These are phyloP conservation scores for Phoma sp. DNA, from an alignment of 2,329 filamentous ascomycete species.

Conservation along the genomic window DNA sequence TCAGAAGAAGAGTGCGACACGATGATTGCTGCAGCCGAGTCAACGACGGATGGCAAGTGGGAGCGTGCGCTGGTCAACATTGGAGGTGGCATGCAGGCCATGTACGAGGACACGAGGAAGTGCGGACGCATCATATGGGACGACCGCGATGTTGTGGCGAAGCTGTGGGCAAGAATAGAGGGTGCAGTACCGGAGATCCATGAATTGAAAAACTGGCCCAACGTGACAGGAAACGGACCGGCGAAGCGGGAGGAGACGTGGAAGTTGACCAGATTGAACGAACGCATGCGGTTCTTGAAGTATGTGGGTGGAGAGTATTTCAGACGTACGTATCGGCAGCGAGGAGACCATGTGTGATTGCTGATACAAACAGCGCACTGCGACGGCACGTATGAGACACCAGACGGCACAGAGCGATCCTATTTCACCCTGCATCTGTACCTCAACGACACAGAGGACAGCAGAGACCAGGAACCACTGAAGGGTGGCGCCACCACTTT, in stretches of 20 bases:
- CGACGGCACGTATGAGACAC: constrained; percentile 68
- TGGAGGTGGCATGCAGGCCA: constrained; percentile 65
- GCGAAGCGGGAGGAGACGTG: constrained; percentile 53
- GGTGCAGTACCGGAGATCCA: constrained; percentile 57
- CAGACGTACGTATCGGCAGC: constrained; percentile 47
- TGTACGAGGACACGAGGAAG: constrained; percentile 66
- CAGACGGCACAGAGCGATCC: constrained; percentile 58
- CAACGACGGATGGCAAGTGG: constrained; percentile 59
- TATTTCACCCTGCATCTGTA: constrained; percentile 65
- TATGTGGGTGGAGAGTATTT: constrained; percentile 79
- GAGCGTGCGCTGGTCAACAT: constrained; percentile 71
- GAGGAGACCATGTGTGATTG: background rate
- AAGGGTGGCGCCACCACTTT: constrained; percentile 64
- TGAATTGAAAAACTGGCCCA: constrained; percentile 44
- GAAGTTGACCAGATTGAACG: constrained; percentile 64
- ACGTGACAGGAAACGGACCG: constrained; percentile 56
- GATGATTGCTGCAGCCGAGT: constrained; percentile 40
- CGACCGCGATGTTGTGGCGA: constrained; percentile 64
- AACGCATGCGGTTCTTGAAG: constrained; percentile 76
- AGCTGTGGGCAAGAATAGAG: constrained; percentile 66
- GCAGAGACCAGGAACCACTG: constrained; percentile 45
- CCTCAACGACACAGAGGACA: constrained; percentile 53
- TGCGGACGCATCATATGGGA: constrained; percentile 83
- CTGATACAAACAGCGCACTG: constrained; percentile 62
- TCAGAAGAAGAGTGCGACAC: constrained; percentile 65